A percentile compares a stretch with the other conserved stretches of the same genome.
phyloP scores from a whole-genome alignment of 208 protist species.

The Blechomonas ayalai region DNA sequence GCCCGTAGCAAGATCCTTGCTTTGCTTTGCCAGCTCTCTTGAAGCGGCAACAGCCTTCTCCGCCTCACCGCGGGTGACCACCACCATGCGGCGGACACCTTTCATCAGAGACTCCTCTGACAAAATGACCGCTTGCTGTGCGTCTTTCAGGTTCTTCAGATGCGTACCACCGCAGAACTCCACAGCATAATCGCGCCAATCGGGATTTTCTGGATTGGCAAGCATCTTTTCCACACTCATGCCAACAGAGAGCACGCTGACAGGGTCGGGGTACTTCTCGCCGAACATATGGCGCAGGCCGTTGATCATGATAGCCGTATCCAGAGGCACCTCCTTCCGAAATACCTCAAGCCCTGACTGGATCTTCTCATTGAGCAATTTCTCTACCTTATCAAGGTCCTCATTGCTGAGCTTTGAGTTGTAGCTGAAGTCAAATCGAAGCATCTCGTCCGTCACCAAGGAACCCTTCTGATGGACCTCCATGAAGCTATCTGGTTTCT shows the following conservation, averaged over 20 bases:
- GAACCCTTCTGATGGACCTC: slow-evolving; percentile 95
- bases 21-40: slow-evolving; percentile 44
- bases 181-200: slow-evolving; percentile 88
- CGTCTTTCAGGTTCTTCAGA: slow-evolving; percentile 78
- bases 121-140: slow-evolving; percentile 89
- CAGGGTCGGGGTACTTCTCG: slow-evolving; percentile 98
- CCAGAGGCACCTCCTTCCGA: slow-evolving; percentile 84
- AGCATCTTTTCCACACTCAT: slow-evolving; percentile 85
- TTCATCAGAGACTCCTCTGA: slow-evolving; percentile 93
- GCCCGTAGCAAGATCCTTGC: slow-evolving; percentile 22
- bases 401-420: slow-evolving; percentile 66
- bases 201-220: slow-evolving; percentile 74
- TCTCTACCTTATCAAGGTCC: slow-evolving; percentile 85
- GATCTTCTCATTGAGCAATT: slow-evolving; percentile 86
- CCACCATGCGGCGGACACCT: slow-evolving; percentile 83
- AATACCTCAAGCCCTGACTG: slow-evolving; percentile 69
- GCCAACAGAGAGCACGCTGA: slow-evolving; percentile 97
- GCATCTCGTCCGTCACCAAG: slow-evolving; percentile 84
- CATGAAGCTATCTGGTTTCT: slow-evolving; percentile 72
- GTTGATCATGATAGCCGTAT: slow-evolving; percentile 59
- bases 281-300: slow-evolving; percentile 94
- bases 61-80: slow-evolving; percentile 65
- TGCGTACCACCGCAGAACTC: slow-evolving; percentile 99
- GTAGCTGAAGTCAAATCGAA: slow-evolving; percentile 98
- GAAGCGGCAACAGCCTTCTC: slow-evolving; percentile 38